A percentile compares a stretch with the other conserved stretches of the same genome.
phyloP scores from a whole-genome alignment of 1,139 yeast species.

The Candida glucosophila region DNA sequence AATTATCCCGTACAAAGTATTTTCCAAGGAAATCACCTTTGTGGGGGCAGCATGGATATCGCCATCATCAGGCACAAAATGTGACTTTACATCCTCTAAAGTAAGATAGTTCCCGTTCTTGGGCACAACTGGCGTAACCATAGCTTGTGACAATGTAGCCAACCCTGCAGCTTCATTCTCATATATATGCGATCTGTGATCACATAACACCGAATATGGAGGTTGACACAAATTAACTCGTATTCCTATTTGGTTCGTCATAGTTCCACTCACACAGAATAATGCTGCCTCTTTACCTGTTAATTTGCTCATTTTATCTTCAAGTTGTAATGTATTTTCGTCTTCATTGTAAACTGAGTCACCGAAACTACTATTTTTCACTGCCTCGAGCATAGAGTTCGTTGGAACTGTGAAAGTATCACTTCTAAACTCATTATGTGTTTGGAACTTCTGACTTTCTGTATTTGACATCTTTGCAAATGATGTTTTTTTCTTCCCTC shows the following conservation, averaged over 20 bases:
- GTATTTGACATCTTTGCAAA: no score
- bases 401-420: constrained; percentile 43
- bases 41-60: constrained; percentile 43
- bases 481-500: no score
- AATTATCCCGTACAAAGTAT: constrained; percentile 38
- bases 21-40: constrained; percentile 36
- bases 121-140: constrained; percentile 34
- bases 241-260: constrained; percentile 36
- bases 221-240: constrained; percentile 35
- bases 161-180: constrained; percentile 39
- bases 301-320: constrained; percentile 24
- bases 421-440: constrained; percentile 35
- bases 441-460: no score
- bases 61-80: constrained; percentile 38
- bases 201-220: constrained; percentile 37
- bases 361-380: constrained; percentile 23
- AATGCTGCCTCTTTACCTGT: constrained; percentile 37
- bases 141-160: constrained; percentile 38
- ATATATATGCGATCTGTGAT: constrained; percentile 31
- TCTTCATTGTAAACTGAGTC: constrained; percentile 41
- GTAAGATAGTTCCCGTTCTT: constrained; percentile 30
- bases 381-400: constrained; percentile 24
- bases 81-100: constrained; percentile 27
- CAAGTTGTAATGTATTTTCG: constrained; percentile 23
- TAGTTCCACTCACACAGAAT: constrained; percentile 39